phyloP scores from a whole-genome alignment of 78 protist species.

The Mantamonas sphyraenae region DNA sequence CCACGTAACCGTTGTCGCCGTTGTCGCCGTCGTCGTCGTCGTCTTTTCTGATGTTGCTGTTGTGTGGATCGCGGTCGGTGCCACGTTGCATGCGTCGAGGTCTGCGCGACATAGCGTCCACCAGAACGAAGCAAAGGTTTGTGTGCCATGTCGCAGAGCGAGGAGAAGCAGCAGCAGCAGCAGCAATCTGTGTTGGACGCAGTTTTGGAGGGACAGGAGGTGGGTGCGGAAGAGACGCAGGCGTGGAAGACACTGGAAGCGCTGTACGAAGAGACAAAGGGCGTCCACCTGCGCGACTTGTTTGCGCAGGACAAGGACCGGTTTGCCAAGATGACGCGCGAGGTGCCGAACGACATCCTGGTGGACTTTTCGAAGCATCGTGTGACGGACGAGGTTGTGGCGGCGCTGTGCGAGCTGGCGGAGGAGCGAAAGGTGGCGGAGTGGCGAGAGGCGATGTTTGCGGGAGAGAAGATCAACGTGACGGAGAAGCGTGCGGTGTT shows the following conservation, averaged over 20 bases:
- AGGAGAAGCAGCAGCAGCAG: no score
- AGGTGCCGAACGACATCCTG: conserved; percentile 23
- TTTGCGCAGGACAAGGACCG: conserved; percentile 25
- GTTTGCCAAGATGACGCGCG: conserved; percentile 6
- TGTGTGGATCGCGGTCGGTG: no score
- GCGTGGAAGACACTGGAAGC: conserved; percentile 10
- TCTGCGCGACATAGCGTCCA: no score
- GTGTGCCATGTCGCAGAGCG: no score
- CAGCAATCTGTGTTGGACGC: no score
- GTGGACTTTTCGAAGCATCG: conserved; percentile 80
- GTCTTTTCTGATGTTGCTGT: no score
- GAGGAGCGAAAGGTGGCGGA: conserved; percentile 28
- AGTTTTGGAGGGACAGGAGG: no score
- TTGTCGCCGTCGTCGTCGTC: no score
- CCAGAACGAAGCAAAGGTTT: no score
- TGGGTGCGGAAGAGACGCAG: no score
- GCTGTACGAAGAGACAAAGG: background rate
- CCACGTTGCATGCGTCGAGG: no score
- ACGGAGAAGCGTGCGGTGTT: conserved; percentile 92
- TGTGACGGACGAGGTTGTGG: conserved; percentile 52
- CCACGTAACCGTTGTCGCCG: no score
- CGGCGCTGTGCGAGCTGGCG: conserved; percentile 45
- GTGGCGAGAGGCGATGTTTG: conserved; percentile 54
- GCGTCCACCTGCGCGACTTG: conserved; percentile 12
- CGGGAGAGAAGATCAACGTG: conserved; percentile 82